Base-by-base conservation (phyloP, 192 early-diverging fungal species). In the Chytriomyces confervae region DNA sequence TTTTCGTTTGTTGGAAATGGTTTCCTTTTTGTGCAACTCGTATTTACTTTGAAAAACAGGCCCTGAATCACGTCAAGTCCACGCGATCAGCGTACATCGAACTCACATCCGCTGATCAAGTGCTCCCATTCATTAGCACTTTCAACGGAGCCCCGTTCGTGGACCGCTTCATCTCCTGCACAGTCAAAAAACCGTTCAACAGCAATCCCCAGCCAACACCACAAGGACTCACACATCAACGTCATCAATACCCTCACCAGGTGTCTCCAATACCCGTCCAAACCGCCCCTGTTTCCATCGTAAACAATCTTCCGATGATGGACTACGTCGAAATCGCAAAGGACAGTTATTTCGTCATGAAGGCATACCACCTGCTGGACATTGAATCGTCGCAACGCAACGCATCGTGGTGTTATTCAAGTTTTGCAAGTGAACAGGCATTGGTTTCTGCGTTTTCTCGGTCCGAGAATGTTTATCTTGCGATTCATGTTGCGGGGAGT, bases 341-440 rank as follows among this genome's bases (percentile, higher is more conserved):
- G n/a, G 46, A 29, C 61, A 53, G 72, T 43, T 63, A 23, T 13
- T 74, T 74, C 45, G 62, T 74, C 62, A 61, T 74, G 27, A 74
- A 74, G 44, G 18, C 72, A 5, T 62, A 44, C 46, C 13, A 27
- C 13, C 60, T 43, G 27, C 9, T 10, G 6, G 72, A 74, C 62
- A 62, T 74, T 13, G 29, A 23, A 13, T 44, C 62, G 3, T 29
- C 72, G 5, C 62, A 63, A 43, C 10, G 7, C 5, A 36, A n/a
- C 61, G 29, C 13, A 7, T 27, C 62, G 3, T 74, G 72, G 72
- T 29, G 24, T 13, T 57, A 57, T 8, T 50, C 72, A 18, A 27
- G 7, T 46, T 7, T 23, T 10, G 13, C 18, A 23, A 74, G 46
- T 43, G 72, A 74, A 50, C n/a, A 6, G 11, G 16, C 11, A 5